Conservation (phyloP, 192 early-diverging fungal genomes). For the Backusella morwellensis region DNA sequence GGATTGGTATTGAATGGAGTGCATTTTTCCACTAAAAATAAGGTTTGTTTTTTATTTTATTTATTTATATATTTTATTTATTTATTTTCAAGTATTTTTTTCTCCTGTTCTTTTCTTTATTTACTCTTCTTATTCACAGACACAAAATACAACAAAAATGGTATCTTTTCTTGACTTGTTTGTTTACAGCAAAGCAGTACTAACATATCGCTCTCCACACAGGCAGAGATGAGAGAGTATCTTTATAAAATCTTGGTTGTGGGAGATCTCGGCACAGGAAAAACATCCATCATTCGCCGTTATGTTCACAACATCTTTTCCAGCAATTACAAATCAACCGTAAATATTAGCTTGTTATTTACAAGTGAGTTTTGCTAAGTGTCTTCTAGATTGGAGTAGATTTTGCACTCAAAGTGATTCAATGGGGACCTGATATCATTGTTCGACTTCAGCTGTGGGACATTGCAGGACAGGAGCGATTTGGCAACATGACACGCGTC, state of each 20-base stretch:
- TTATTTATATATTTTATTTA: too few relatives aligned
- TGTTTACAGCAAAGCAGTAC: not conserved
- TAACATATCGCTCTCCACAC: not conserved
- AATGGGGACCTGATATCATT: slow-evolving; percentile 52
- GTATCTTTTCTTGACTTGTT: too few relatives aligned
- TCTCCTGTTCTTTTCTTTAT: too few relatives aligned
- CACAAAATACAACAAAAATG: too few relatives aligned
- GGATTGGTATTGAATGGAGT: too few relatives aligned
- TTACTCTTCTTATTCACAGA: too few relatives aligned
- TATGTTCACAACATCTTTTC: slow-evolving; percentile 62
- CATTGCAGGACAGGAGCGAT: slow-evolving; percentile 64
- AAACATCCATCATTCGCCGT: slow-evolving; percentile 60
- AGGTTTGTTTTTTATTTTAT: too few relatives aligned
- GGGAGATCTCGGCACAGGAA: slow-evolving; percentile 58
- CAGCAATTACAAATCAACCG: slow-evolving; percentile 56
- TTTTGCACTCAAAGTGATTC: slow-evolving; percentile 58
- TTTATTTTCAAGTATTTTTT: too few relatives aligned
- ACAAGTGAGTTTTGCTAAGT: not conserved
- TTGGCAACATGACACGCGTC: slow-evolving; percentile 56
- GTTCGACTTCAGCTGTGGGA: slow-evolving; percentile 63
- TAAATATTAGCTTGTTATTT: slow-evolving; percentile 16
- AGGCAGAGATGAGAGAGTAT: slow-evolving; percentile 46
- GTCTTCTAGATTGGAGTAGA: slow-evolving; percentile 57
- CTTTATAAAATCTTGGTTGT: slow-evolving; percentile 62
- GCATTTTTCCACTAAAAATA: too few relatives aligned